Evolutionary conservation across 2,329 filamentous ascomycete species (phyloP), one percentile per base, ranked within the genome.

Genomic region (Mollisia scopiformis): DNA sequence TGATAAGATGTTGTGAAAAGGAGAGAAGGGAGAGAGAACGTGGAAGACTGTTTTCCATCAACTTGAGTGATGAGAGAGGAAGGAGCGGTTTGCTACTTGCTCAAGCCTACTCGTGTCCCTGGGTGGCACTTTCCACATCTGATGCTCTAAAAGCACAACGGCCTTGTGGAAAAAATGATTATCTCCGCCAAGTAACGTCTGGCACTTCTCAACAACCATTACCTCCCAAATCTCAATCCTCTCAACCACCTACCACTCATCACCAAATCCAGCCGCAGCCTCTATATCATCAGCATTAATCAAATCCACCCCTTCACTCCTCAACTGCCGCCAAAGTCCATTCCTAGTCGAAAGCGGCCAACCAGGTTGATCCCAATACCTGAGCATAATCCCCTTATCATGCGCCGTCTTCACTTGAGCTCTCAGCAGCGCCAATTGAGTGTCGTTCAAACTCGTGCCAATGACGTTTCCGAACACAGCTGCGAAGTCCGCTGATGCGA

Each of bases 281-380:
- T 62, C 63, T 51, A 88, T 68, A 69, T 88, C 83, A 72, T 88
- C 86, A 11, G 82, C 83, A 71, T 87, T 88, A 51, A 89, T 69
- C 53, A 88, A 73, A 69, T 87, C 85, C 3, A 84, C 82, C 0
- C 83, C 85, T 66, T 85, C 82, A 10, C 76, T 72, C 25, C 82
- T 71, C 50, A 88, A 69, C 1, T 78, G 73, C 50, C 79, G 75
- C 85, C 86, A 88, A 6, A 88, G 74, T 27, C 76, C 76, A 69
- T 87, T 82, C 51, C 85, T 75, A 30, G 80, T 71, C 28, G 75
- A 75, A 4, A 82, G 69, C 2, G 85, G 85, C 85, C 85, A 87
- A 8, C 71, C 73, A 0, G 86, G 86, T 30, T 83, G 76, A 27
- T 82, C 81, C 86, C 86, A 88, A 67, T 87, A 88, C 55, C 86